Percentiles rank a stretch among this genome's conserved stretches.
Evolutionary conservation across 1,284 basidiomycete genomes (phyloP).

Genomic region (Chondrostereum purpureum): DNA sequence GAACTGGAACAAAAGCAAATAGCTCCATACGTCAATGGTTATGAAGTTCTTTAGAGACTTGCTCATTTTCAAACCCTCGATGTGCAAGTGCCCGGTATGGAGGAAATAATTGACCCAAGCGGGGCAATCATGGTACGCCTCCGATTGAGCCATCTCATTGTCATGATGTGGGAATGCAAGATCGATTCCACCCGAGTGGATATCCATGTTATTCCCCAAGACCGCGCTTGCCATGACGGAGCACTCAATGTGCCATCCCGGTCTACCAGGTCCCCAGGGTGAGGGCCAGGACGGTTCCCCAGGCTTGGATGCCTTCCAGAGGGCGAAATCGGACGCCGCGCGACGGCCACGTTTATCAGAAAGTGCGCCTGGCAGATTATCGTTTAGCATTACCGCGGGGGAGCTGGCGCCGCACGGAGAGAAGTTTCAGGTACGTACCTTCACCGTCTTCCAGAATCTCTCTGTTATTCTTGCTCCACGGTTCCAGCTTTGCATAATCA

Average conservation of each 20-base stretch:
- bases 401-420: background rate
- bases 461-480: constrained; percentile 91
- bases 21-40: constrained; percentile 81
- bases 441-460: constrained; percentile 92
- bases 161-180: constrained; percentile 99
- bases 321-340: constrained; percentile 84
- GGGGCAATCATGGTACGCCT: constrained; percentile 89
- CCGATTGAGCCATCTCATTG: constrained; percentile 97
- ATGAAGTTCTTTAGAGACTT: constrained; percentile 99
- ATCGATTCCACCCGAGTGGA: constrained; percentile 96
- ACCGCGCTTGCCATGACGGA: constrained; percentile 97
- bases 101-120: constrained; percentile 99
- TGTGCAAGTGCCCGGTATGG: constrained; percentile 97
- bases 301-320: constrained; percentile 97
- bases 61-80: constrained; percentile 99
- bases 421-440: constrained; percentile 40
- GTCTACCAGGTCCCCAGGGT: constrained; percentile 94
- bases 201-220: constrained; percentile 91
- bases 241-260: constrained; percentile 99
- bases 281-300: constrained; percentile 98
- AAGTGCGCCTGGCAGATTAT: background rate
- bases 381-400: background rate
- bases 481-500: constrained; percentile 92
- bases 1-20: too few species aligned
- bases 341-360: constrained; percentile 56